Base-by-base conservation (phyloP, 1,139 yeast genomes). In the Scheffersomyces parashehatae region DNA sequence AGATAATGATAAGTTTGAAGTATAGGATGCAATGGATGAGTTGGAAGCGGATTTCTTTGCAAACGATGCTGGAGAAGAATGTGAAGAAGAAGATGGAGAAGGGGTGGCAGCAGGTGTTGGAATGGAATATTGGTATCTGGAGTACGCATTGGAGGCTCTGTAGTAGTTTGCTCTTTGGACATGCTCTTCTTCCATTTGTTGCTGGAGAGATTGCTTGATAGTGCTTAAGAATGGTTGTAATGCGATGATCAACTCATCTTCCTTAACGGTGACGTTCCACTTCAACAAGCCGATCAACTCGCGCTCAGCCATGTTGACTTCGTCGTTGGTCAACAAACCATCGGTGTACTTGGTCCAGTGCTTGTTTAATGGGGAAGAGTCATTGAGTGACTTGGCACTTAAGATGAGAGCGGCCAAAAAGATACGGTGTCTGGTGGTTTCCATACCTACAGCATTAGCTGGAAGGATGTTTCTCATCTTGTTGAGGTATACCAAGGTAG, bases 291-390 rank as follows among this genome's bases (percentile, higher is more conserved):
- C 81, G 43, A 91, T 80, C 53, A 93, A 73, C 67, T 93, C 98
- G 53, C 90, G 77, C 68, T 93, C 99, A 59, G 95, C 88, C 60
- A 90, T 82, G 66, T 93, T 93, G 46, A 93, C 91, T 59, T 93
- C 98, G 28, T 76, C 77, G 39, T 87, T 70, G 24, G 82, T 64
- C 52, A 93, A 77, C 45, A 93, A 72, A 1, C 97, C 97, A 62
- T 85, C 82, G 11, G 98, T 89, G 70, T 90, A 91, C 48, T 81
- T 77, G 12, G 96, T 85, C 99, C 99, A 93, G 71, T 91, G 97
- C 68, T 86, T 90, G 68, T 93, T 93, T 64, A 91, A 79, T 40
- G 98, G 99, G 13, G 95, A 84, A 3, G 96, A 85, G 68, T 93
- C 99, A 65, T 93, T 93, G 51, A 91, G 78, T 51, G 84, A 84